Percentiles rank a stretch among this genome's conserved stretches.
Evolutionary conservation across 805 yeast genomes (phyloP).

Genomic region (Candida sithepensis): DNA sequence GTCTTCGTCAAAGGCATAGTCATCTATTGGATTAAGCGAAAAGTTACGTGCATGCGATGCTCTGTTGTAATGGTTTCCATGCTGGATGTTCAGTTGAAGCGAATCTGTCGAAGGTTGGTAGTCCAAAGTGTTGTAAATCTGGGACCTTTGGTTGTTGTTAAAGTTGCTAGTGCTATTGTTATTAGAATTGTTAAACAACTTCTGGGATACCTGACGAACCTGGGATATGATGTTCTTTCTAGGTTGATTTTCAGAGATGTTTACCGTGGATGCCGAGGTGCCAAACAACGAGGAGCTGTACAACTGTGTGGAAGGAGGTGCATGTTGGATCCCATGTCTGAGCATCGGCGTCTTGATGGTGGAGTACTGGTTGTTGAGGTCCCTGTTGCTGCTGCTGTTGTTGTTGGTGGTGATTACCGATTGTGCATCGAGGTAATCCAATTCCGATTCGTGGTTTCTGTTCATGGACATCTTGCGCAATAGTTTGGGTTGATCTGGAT

Average conservation of each 20-base stretch:
- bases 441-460: conserved; percentile 13
- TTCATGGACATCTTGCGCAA: conserved; percentile 10
- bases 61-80: not conserved
- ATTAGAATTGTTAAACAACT: conserved; percentile 16
- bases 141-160: conserved; percentile 2
- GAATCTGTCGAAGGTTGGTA: not conserved
- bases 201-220: conserved; percentile 28
- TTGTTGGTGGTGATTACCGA: conserved; percentile 10
- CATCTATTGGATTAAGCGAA: conserved; percentile 15
- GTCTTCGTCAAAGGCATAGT: conserved; percentile 18
- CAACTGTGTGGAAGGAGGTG: conserved; percentile 2
- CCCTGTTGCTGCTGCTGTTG: conserved; percentile 2
- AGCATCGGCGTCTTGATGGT: conserved; percentile 3
- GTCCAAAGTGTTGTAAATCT: no score
- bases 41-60: conserved; percentile 5
- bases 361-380: conserved; percentile 4
- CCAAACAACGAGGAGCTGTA: not conserved
- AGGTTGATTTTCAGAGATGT: conserved; percentile 5
- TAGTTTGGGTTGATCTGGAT: conserved; percentile 9
- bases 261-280: conserved; percentile 2
- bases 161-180: not conserved
- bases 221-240: conserved; percentile 23
- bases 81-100: not conserved
- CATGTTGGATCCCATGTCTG: conserved; percentile 3
- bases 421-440: conserved; percentile 19